Evolutionary conservation across 371 early-diverging fungal species (phyloP).

Genomic region (Haplosporangium sp.): DNA sequence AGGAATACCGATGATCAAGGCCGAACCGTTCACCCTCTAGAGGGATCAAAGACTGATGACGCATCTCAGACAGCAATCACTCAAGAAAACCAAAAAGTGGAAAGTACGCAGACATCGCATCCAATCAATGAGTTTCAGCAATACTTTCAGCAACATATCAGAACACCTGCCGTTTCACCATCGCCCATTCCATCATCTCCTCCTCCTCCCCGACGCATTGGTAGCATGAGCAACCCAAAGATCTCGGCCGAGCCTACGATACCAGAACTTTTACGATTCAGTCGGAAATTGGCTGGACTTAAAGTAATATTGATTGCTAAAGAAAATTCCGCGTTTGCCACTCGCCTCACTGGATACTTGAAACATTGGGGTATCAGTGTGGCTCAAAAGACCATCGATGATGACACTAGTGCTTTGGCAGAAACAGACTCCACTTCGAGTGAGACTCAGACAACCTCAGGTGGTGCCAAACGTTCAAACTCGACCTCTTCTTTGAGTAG

Average conservation of each 20-base stretch:
- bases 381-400: constrained; percentile 61
- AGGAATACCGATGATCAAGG: constrained; percentile 13
- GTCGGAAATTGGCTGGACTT: constrained; percentile 61
- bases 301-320: constrained; percentile 67
- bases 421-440: constrained; percentile 10
- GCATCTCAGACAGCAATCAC: background rate
- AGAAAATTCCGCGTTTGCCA: constrained; percentile 68
- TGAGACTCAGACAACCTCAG: constrained; percentile 20
- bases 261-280: constrained; percentile 62
- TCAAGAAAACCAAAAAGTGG: constrained; percentile 24
- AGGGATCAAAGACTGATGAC: constrained; percentile 22
- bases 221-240: constrained; percentile 5
- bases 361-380: constrained; percentile 71
- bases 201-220: constrained; percentile 31
- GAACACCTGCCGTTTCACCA: constrained; percentile 35
- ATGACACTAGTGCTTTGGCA: background rate
- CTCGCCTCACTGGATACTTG: constrained; percentile 67
- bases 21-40: constrained; percentile 33
- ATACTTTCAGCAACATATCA: constrained; percentile 29
- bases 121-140: constrained; percentile 36
- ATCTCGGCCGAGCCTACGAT: constrained; percentile 68
- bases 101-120: constrained; percentile 35
- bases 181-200: constrained; percentile 38
- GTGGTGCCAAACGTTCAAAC: constrained; percentile 27
- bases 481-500: constrained; percentile 37